These are phyloP conservation scores for Phytopythium vexans DNA, from an alignment of 352 stramenopile genomes.

Conservation along the genomic window DNA sequence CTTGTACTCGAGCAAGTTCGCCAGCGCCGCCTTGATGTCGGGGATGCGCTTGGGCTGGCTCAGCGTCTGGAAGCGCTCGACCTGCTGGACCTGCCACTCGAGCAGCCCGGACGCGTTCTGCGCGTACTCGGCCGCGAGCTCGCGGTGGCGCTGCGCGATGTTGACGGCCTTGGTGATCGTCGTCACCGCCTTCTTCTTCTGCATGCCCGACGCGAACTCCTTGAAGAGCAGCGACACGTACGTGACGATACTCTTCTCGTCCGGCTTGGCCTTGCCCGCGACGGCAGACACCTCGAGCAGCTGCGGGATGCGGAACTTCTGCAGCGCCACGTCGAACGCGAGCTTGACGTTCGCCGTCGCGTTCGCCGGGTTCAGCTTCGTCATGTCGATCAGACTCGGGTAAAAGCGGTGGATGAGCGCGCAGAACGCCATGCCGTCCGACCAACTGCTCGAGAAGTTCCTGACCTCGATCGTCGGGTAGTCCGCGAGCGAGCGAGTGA, in stretches of 20 bases:
- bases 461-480: constrained; percentile 84
- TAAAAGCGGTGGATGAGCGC: constrained; percentile 90
- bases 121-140: constrained; percentile 73
- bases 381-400: constrained; percentile 83
- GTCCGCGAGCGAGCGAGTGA: constrained; percentile 82
- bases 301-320: constrained; percentile 86
- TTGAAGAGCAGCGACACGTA: constrained; percentile 91
- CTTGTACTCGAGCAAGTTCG: constrained; percentile 80
- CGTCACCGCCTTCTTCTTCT: constrained; percentile 89
- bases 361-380: constrained; percentile 62
- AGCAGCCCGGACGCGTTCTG: constrained; percentile 63
- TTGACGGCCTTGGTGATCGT: constrained; percentile 90
- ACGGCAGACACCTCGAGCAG: constrained; percentile 87
- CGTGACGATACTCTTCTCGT: constrained; percentile 92
- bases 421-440: constrained; percentile 87
- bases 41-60: constrained; percentile 61
- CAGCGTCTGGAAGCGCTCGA: constrained; percentile 72
- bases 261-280: constrained; percentile 76
- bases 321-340: constrained; percentile 80
- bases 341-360: constrained; percentile 72
- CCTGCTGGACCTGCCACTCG: constrained; percentile 70
- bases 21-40: constrained; percentile 64
- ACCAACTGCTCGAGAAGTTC: constrained; percentile 89
- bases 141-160: constrained; percentile 87
- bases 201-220: constrained; percentile 86